A percentile compares a stretch with the other conserved stretches of the same genome.
Evolutionary conservation across 2,329 filamentous ascomycete species (phyloP).

Genomic region (Hypomyces rosellus): DNA sequence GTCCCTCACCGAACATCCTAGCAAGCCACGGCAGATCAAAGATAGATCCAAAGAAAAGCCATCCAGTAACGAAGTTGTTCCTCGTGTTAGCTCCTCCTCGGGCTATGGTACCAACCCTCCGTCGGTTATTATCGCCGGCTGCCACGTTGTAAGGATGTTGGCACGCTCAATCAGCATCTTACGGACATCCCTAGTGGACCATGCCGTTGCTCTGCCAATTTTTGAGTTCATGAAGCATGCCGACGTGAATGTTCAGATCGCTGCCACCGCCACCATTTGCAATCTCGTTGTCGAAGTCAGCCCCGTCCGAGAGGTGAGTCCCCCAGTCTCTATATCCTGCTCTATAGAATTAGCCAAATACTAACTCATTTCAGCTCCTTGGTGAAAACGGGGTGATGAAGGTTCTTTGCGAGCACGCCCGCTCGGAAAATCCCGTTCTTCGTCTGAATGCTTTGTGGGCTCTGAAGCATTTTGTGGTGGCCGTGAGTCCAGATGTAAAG

Average conservation of each 20-base stretch:
- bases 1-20: constrained; percentile 57
- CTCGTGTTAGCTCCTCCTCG: constrained; percentile 24
- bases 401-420: constrained; percentile 76
- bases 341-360: constrained; percentile 2
- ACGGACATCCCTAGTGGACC: constrained; percentile 80
- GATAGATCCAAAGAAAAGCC: constrained; percentile 35
- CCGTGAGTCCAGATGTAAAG: constrained; percentile 65
- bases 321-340: neutral
- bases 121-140: constrained; percentile 76
- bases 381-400: constrained; percentile 67
- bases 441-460: constrained; percentile 88
- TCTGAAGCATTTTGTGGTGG: constrained; percentile 80
- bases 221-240: constrained; percentile 68
- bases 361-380: constrained; percentile 51
- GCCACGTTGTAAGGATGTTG: constrained; percentile 72
- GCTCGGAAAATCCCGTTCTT: constrained; percentile 70
- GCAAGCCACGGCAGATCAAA: constrained; percentile 40
- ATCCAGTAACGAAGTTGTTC: constrained; percentile 23
- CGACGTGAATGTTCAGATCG: constrained; percentile 74
- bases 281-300: constrained; percentile 87
- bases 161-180: constrained; percentile 80
- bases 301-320: constrained; percentile 76
- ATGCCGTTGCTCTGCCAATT: constrained; percentile 71
- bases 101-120: constrained; percentile 68
- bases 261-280: constrained; percentile 75